Base-by-base conservation (phyloP, 1,139 yeast genomes). In the Hanseniaspora gamundiae region DNA sequence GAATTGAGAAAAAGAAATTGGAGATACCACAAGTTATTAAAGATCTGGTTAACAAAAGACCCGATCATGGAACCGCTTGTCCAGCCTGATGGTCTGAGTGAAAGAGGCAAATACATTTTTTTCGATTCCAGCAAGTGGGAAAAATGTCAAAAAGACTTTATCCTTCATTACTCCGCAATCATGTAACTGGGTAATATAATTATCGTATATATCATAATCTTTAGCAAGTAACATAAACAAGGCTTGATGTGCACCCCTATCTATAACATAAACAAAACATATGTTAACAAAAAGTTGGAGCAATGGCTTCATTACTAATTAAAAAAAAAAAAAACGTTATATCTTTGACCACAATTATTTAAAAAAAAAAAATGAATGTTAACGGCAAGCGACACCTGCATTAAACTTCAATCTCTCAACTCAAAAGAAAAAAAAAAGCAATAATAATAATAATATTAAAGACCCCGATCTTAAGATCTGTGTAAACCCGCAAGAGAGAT, bases 121-220 rank as follows among this genome's bases (percentile, higher is more conserved):
- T 93, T 93, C 61, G 98, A 93, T 58, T 97, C 97, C 4, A 86
- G 81, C 52, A 77, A 83, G 49, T 93, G 99, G 99, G 95, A 86
- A 56, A 85, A 86, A 65, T 87, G 91, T 52, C 87, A 84, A 57
- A 80, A 82, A 64, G 88, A 81, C 59, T 80, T 82, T 64, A 77
- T 80, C 33, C 70, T 82, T 55, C 79, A 78, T 57, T 82, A 82
- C 62, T 70, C 68, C 48, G 69, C 75, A 27, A 70, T 73, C 51
- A 64, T 68, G 64, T 64, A 52, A 51, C 14, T 13, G 17, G 17
- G 11, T 5, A 28, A 28, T 13, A 13, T 13, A 8, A 28, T 28
- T 4, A 28, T 13, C 8, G 11, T 26, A 26, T 8, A 26, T 26
- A n/a, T n/a, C n/a, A n/a, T n/a, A n/a, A n/a, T n/a, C n/a, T 26